Base-by-base conservation (phyloP, 306 rosid genomes). In the Cotoneaster glaucophyllus region DNA sequence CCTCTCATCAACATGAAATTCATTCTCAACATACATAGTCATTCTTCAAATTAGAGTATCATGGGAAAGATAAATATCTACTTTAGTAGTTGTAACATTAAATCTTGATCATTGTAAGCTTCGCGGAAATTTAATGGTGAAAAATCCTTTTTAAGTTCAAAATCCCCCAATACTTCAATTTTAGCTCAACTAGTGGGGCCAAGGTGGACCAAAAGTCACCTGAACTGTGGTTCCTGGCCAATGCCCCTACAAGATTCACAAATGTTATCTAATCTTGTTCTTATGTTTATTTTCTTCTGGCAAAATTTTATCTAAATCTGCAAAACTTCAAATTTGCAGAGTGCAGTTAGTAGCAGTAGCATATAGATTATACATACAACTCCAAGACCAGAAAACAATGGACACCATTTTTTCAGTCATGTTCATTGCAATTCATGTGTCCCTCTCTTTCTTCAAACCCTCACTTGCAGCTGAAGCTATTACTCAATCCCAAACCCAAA, bases 381-480 rank as follows among this genome's bases (percentile, higher is more conserved):
- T 41, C 12, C 44, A 41, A 41, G 44, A 52, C n/a, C 21, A 52
- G 11, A 43, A 21, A 29, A 19, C 2, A 48, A 80, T 83, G 84
- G 69, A 41, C 44, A 41, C 31, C 45, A 8, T 61, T 63, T 32
- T 63, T 66, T 48, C 56, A 34, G 31, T 52, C 21, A 5, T 37
- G 11, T 37, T 76, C 58, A 11, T 22, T 24, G 48, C n/a, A 44
- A 10, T 77, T 53, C 44, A 3, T 70, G 34, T 75, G 21, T 44
- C 71, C 6, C 14, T 79, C 26, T 18, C 53, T 26, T 45, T 56
- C 67, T 34, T 73, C 29, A 57, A 11, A 43, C 12, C 22, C 73
- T 82, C 82, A 44, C 3, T 29, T 25, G 75, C 82, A 31, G n/a
- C 31, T 56, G 78, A 50, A 61, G 37, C 79, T 58, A 73, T 86